These are phyloP conservation scores for Echria macrotheca DNA, from an alignment of 495 filamentous ascomycete species.

Conservation along the genomic window DNA sequence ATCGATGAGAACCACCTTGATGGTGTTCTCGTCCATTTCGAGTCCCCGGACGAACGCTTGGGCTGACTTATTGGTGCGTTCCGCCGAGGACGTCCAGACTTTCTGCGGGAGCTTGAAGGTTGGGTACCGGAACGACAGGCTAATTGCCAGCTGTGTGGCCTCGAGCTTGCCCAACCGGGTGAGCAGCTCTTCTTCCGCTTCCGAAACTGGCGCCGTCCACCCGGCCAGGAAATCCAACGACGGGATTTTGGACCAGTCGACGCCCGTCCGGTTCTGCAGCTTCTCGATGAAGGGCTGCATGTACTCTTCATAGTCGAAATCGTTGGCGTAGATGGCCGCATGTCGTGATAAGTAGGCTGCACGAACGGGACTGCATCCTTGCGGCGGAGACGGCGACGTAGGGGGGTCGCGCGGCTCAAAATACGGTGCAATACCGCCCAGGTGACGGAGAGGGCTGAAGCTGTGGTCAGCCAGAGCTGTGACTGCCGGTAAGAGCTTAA, in stretches of 20 bases:
- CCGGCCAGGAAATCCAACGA: slow-evolving; percentile 33
- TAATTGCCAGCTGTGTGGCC: slow-evolving; percentile 35
- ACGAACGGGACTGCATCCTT: slow-evolving; percentile 37
- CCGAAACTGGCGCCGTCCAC: slow-evolving; percentile 38
- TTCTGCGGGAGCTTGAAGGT: slow-evolving; percentile 34
- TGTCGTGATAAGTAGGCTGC: slow-evolving; percentile 43
- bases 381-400: slow-evolving; percentile 27
- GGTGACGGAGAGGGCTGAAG: slow-evolving; percentile 45
- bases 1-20: slow-evolving; percentile 34
- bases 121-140: slow-evolving; percentile 42
- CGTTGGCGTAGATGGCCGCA: slow-evolving; percentile 46
- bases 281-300: slow-evolving; percentile 43
- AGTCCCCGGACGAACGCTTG: slow-evolving; percentile 38
- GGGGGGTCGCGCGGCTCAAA: slow-evolving; percentile 45
- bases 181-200: slow-evolving; percentile 39
- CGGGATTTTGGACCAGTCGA: slow-evolving; percentile 34
- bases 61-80: slow-evolving; percentile 41
- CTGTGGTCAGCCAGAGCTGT: slow-evolving; percentile 31
- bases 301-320: slow-evolving; percentile 44
- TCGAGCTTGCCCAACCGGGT: slow-evolving; percentile 41
- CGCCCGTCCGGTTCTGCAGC: slow-evolving; percentile 33
- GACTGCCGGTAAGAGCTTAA: slow-evolving; percentile 2
- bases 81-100: slow-evolving; percentile 45
- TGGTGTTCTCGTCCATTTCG: slow-evolving; percentile 37
- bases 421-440: slow-evolving; percentile 44